phyloP scores from a whole-genome alignment of 2,329 filamentous ascomycete species.

The Claviceps pazoutovae region DNA sequence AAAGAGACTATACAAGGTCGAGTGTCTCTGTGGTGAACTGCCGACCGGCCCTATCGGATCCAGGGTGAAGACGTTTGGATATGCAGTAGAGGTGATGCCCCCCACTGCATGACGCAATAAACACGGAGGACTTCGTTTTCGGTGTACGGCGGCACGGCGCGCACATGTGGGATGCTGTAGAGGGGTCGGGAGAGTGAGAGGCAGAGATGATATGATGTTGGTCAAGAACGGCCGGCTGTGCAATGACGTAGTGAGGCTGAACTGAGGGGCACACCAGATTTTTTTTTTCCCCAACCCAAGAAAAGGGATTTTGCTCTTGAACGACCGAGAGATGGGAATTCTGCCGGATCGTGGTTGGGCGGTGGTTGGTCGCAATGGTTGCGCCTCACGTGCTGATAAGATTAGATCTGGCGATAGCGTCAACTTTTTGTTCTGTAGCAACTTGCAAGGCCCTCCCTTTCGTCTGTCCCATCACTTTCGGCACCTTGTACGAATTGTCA shows the following conservation, averaged over 20 bases:
- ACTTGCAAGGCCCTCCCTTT: too few relatives aligned
- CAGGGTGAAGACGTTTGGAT: constrained; percentile 34
- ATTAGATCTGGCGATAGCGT: constrained; percentile 11
- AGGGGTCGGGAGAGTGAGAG: neutral
- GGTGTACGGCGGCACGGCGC: constrained; percentile 2
- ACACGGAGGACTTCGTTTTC: constrained; percentile 1
- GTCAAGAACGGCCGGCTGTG: constrained; percentile 5
- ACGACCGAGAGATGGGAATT: constrained; percentile 2
- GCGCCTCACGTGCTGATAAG: constrained; percentile 20
- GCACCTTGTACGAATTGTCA: too few relatives aligned
- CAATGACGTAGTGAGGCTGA: constrained; percentile 7
- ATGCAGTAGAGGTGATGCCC: constrained; percentile 43
- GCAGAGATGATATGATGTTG: neutral
- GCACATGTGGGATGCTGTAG: constrained; percentile 4
- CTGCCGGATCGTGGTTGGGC: constrained; percentile 3
- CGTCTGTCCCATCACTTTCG: too few relatives aligned
- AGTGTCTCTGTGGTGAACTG: constrained; percentile 6
- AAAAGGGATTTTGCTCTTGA: neutral
- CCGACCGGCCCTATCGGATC: constrained; percentile 35
- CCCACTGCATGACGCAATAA: constrained; percentile 38
- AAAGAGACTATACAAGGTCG: constrained; percentile 9
- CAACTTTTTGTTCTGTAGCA: constrained; percentile 4
- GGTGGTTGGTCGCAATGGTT: neutral
- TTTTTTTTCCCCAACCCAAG: neutral
- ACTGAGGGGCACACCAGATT: neutral